Evolutionary conservation across 2,329 filamentous ascomycete genomes (phyloP).

Genomic region (Pleurostoma richardsiae): DNA sequence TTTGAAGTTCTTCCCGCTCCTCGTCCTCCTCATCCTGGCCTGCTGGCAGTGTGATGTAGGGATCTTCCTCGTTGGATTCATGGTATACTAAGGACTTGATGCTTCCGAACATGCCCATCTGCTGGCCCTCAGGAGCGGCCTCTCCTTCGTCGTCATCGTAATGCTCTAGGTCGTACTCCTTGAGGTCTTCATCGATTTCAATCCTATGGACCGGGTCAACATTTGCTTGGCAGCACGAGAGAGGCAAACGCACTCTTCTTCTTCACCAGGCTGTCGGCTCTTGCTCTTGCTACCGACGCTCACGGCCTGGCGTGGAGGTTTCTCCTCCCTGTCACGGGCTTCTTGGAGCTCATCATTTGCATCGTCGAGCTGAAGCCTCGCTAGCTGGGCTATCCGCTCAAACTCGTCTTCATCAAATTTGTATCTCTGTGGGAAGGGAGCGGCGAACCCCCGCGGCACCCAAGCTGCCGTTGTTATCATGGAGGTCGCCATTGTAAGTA

Average conservation of each 20-base stretch:
- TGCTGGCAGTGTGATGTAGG: slow-evolving; percentile 81
- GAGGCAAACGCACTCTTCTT: slow-evolving; percentile 25
- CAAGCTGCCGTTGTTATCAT: slow-evolving; percentile 76
- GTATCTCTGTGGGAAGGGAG: slow-evolving; percentile 70
- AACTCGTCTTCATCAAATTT: slow-evolving; percentile 72
- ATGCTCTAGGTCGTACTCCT: slow-evolving; percentile 93
- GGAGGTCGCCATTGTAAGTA: slow-evolving; percentile 37
- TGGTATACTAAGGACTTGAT: slow-evolving; percentile 92
- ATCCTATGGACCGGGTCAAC: slow-evolving; percentile 29
- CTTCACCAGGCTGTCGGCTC: slow-evolving; percentile 11
- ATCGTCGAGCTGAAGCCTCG: slow-evolving; percentile 80
- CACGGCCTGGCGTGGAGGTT: no score
- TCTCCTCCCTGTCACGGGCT: slow-evolving; percentile 44
- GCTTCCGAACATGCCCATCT: slow-evolving; percentile 92
- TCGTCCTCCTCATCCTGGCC: slow-evolving; percentile 73
- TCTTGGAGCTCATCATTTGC: slow-evolving; percentile 80
- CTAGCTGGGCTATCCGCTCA: slow-evolving; percentile 68
- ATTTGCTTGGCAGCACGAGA: neutral
- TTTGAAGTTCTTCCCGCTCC: slow-evolving; percentile 89
- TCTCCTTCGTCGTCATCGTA: slow-evolving; percentile 80
- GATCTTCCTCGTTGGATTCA: slow-evolving; percentile 88
- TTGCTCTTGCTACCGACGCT: no score
- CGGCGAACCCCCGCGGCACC: slow-evolving; percentile 73
- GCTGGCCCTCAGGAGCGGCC: slow-evolving; percentile 56
- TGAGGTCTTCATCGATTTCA: slow-evolving; percentile 75